These are phyloP conservation scores for Helotiales sp. DNA, from an alignment of 2,329 filamentous ascomycete species.

Conservation along the genomic window DNA sequence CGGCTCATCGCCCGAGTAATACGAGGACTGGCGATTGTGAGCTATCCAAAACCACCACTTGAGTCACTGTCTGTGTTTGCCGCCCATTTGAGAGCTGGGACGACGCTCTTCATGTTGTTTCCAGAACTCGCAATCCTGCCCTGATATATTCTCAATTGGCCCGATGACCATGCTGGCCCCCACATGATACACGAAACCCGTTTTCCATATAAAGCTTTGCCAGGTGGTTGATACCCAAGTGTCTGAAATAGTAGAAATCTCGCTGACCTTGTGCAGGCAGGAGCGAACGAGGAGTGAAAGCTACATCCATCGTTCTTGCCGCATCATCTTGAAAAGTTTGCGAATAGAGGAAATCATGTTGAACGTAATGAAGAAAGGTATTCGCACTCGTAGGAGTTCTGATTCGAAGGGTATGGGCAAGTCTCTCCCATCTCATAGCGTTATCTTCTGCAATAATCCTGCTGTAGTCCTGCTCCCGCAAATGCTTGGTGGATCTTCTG, in stretches of 20 bases:
- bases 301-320: background rate
- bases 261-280: background rate
- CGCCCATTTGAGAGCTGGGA: background rate
- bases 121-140: background rate
- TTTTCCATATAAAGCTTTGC: background rate
- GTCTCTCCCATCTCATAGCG: background rate
- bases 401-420: background rate
- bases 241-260: background rate
- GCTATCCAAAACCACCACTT: background rate
- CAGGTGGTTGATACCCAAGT: background rate
- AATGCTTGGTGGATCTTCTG: background rate
- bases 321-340: background rate
- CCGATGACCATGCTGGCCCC: background rate
- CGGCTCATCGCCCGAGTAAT: constrained; percentile 5
- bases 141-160: background rate
- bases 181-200: background rate
- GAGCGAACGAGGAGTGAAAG: background rate
- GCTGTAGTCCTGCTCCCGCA: background rate
- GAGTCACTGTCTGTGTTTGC: background rate
- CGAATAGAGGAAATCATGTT: background rate
- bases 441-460: background rate
- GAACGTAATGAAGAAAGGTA: constrained; percentile 2
- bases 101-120: background rate
- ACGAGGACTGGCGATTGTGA: background rate
- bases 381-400: background rate